Conservation (phyloP, 371 early-diverging fungal genomes). For the Capniomyces stellatus region DNA sequence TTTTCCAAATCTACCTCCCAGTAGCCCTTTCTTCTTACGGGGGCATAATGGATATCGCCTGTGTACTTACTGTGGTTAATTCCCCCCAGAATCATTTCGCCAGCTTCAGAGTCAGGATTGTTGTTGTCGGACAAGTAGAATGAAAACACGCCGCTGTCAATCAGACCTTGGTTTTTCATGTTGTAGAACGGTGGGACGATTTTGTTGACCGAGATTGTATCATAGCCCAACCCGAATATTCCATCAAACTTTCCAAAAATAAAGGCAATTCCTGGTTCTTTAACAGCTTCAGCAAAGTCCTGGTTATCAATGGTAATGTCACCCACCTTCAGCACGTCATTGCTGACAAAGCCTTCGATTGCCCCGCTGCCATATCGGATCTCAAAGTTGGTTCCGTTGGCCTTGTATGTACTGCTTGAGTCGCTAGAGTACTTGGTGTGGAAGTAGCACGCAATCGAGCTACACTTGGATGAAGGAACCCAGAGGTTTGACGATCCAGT, state of each 20-base stretch:
- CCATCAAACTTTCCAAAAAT: slow-evolving; percentile 85
- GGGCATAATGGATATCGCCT: slow-evolving; percentile 59
- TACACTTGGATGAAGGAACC: slow-evolving; percentile 91
- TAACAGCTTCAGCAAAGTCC: slow-evolving; percentile 79
- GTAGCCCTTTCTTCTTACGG: slow-evolving; percentile 74
- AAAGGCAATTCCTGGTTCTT: slow-evolving; percentile 78
- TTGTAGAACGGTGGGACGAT: slow-evolving; percentile 84
- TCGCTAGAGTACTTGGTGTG: slow-evolving; percentile 65
- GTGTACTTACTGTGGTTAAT: slow-evolving; percentile 44
- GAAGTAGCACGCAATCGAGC: slow-evolving; percentile 82
- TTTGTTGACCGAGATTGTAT: slow-evolving; percentile 66
- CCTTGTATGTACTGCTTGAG: slow-evolving; percentile 43
- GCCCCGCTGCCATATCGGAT: slow-evolving; percentile 84
- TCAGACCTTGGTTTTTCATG: slow-evolving; percentile 52
- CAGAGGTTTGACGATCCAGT: slow-evolving; percentile 90
- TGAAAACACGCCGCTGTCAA: slow-evolving; percentile 65
- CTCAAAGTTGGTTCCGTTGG: slow-evolving; percentile 79
- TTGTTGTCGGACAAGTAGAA: slow-evolving; percentile 54
- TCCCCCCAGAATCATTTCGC: slow-evolving; percentile 75
- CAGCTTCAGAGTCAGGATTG: slow-evolving; percentile 34
- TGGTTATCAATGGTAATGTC: slow-evolving; percentile 38
- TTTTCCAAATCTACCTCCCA: slow-evolving; percentile 79
- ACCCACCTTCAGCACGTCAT: slow-evolving; percentile 56
- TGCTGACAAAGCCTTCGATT: slow-evolving; percentile 76
- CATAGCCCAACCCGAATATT: slow-evolving; percentile 78